Conservation (phyloP, 2,329 filamentous ascomycete species). For the Trichoderma endophyticum region DNA sequence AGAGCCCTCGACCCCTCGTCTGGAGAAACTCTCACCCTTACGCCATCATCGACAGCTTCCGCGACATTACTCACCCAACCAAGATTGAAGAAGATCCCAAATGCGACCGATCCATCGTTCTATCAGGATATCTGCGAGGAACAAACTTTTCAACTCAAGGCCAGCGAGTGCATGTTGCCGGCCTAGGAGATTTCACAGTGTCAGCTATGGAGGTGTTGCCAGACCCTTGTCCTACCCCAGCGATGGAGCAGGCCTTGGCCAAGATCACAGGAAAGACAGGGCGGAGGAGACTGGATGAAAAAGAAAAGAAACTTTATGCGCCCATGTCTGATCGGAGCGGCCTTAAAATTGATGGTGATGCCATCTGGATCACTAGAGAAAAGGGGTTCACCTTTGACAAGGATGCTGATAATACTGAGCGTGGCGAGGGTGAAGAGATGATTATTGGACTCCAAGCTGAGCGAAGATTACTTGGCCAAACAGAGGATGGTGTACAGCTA, state of each 20-base stretch:
- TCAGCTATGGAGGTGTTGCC: constrained; percentile 81
- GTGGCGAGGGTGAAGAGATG: constrained; percentile 92
- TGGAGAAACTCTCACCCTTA: constrained; percentile 98
- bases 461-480: constrained; percentile 76
- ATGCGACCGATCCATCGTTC: constrained; percentile 83
- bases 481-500: constrained; percentile 76
- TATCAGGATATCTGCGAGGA: constrained; percentile 91
- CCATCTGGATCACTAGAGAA: constrained; percentile 78
- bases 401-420: constrained; percentile 64
- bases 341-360: constrained; percentile 93
- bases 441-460: constrained; percentile 86
- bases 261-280: constrained; percentile 81
- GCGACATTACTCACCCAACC: constrained; percentile 92
- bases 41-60: constrained; percentile 85
- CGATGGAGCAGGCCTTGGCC: constrained; percentile 80
- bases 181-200: constrained; percentile 84
- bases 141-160: constrained; percentile 88
- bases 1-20: constrained; percentile 91
- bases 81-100: constrained; percentile 83
- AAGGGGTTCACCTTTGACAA: constrained; percentile 73
- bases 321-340: constrained; percentile 98
- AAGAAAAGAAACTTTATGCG: constrained; percentile 93
- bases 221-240: constrained; percentile 92
- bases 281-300: constrained; percentile 81
- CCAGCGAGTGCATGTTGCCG: constrained; percentile 87